These are phyloP conservation scores for Arthrinium puccinioides DNA, from an alignment of 2,329 filamentous ascomycete genomes.

Conservation along the genomic window DNA sequence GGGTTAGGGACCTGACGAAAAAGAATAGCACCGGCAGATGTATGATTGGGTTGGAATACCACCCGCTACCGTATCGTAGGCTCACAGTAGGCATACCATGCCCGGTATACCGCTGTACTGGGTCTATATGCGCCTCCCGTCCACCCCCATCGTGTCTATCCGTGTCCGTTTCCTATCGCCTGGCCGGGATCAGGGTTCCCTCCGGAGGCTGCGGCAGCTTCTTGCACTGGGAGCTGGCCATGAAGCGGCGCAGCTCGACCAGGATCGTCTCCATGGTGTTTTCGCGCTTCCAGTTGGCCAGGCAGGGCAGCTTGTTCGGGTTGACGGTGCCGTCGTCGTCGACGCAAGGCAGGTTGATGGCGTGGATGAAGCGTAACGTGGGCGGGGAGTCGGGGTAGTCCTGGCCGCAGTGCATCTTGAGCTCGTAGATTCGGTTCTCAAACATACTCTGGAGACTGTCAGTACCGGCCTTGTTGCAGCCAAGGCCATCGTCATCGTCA, in stretches of 20 bases:
- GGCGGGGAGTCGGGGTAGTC: constrained; percentile 87
- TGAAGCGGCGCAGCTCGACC: constrained; percentile 82
- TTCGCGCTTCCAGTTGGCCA: constrained; percentile 84
- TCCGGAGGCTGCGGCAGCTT: constrained; percentile 92
- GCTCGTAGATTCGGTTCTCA: constrained; percentile 97
- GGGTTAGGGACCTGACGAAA: too few species aligned
- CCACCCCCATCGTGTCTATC: too few species aligned
- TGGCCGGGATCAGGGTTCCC: constrained; percentile 9
- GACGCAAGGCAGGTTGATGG: constrained; percentile 95
- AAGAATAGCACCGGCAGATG: too few species aligned
- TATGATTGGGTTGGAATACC: too few species aligned
- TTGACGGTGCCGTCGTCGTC: constrained; percentile 81
- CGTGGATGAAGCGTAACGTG: constrained; percentile 84
- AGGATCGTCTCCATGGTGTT: constrained; percentile 94
- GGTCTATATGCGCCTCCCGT: too few species aligned
- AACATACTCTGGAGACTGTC: constrained; percentile 64
- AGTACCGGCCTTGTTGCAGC: constrained; percentile 3
- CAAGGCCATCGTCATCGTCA: constrained; percentile 30
- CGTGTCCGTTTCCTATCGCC: too few species aligned
- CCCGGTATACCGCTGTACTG: too few species aligned
- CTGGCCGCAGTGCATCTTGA: constrained; percentile 91
- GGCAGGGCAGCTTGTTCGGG: constrained; percentile 71
- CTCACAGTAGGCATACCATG: too few species aligned
- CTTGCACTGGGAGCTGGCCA: constrained; percentile 88
- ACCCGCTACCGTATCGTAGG: too few species aligned